Evolutionary conservation across 164 flowering plant genomes (phyloP), one percentile per base, ranked within the genome.

Genomic region (Malania oleifera): DNA sequence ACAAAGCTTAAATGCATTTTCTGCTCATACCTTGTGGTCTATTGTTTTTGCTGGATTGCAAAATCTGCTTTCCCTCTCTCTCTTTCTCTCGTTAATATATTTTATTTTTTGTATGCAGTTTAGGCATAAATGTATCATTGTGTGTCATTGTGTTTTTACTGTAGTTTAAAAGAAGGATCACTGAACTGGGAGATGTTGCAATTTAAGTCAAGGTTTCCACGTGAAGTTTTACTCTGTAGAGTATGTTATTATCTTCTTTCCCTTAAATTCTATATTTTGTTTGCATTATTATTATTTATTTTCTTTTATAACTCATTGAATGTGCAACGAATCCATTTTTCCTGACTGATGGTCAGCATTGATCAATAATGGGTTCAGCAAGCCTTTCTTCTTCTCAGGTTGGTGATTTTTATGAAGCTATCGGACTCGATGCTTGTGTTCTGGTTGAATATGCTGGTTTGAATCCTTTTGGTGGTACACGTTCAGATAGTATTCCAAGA

Each of bases 391-490:
- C 22, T 23, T 49, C 63, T 41, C 70, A 93, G 99, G 99, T 93
- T 51, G 99, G 99, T 14, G 99, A 93, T 2, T 93, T 93, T 67
- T 93, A 93, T 76, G 99, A 93, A 80, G 95, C 99, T 24, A 72
- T 90, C 49, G 99, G 99, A 24, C 74, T 90, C 52, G 99, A 93
- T 82, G 99, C 99, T 55, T 93, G 99, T 44, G 49, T 93, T 66
- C 93, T 93, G 64, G 99, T 93, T 62, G 99, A 93, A 66, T 82
- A 85, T 82, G 99, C 99, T 66, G 99, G 99, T 56, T 70, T 93
- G 58, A 93, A 93, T 76, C 99, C 99, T 54, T 83, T 88, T 76
- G 96, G 99, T 65, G 99, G 99, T 60, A 56, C 82, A 64, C 87
- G 92, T 19, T 56, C 91, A 13, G 97, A 93, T 51, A 82, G 89